A percentile compares a stretch with the other conserved stretches of the same genome.
These are phyloP conservation scores for Debaryomyces sp. DNA, from an alignment of 1,139 yeast species.

Conservation along the genomic window DNA sequence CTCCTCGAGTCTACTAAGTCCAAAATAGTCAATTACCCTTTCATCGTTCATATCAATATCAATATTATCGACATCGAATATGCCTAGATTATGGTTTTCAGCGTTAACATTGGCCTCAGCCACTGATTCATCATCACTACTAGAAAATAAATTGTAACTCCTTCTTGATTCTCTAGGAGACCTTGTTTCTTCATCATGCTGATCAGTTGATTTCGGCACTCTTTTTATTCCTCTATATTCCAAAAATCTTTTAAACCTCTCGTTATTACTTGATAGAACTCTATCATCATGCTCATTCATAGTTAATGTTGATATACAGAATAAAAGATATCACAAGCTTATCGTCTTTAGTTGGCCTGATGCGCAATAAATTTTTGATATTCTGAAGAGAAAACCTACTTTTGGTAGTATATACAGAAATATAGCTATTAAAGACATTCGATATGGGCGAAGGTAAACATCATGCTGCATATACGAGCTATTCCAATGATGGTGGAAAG, in stretches of 20 bases:
- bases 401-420: neutral
- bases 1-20: conserved; percentile 14
- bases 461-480: conserved; percentile 72
- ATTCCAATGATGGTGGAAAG: conserved; percentile 39
- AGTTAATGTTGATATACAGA: neutral
- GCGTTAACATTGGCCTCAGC: conserved; percentile 3
- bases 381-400: neutral
- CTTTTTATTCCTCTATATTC: conserved; percentile 17
- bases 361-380: conserved; percentile 7
- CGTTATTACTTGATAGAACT: conserved; percentile 1
- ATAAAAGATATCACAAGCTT: neutral
- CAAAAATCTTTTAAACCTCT: conserved; percentile 14
- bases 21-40: conserved; percentile 13
- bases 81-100: conserved; percentile 9
- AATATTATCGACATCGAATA: conserved; percentile 11
- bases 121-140: conserved; percentile 11
- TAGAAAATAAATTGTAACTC: conserved; percentile 5
- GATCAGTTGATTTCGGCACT: conserved; percentile 6
- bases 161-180: conserved; percentile 8
- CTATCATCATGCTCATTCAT: conserved; percentile 10
- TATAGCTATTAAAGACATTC: conserved; percentile 1
- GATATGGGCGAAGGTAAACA: conserved; percentile 18
- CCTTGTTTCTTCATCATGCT: conserved; percentile 1
- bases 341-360: conserved; percentile 10
- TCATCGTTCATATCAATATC: conserved; percentile 12